Conservation (phyloP, 495 filamentous ascomycete species). For the Aspergillus incahuasiensis region DNA sequence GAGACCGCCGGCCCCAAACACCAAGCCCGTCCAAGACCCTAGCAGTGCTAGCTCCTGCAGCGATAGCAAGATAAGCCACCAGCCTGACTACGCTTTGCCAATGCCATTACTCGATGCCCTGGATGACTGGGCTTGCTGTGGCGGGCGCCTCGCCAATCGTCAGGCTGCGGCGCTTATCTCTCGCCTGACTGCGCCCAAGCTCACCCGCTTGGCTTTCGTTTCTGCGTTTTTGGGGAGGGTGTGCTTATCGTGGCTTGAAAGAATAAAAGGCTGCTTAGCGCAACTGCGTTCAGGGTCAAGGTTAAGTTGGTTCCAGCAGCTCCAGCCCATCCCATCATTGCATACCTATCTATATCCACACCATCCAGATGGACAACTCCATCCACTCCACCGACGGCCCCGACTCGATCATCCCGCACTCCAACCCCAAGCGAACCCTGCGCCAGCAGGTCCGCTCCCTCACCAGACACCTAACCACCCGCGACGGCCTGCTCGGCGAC, state of each 20-base stretch:
- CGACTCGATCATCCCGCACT: constrained; percentile 11
- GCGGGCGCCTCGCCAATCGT: background rate
- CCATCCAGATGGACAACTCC: constrained; percentile 10
- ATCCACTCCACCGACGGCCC: constrained; percentile 17
- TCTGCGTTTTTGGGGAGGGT: background rate
- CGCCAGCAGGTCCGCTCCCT: constrained; percentile 2
- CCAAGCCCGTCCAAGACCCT: background rate
- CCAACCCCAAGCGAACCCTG: constrained; percentile 9
- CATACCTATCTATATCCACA: background rate
- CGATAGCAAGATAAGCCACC: background rate
- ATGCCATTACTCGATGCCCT: background rate
- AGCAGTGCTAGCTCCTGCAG: background rate
- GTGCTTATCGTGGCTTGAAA: background rate
- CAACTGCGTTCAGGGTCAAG: too few relatives aligned
- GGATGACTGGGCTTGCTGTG: background rate
- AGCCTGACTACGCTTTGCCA: background rate
- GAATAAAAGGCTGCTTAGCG: background rate
- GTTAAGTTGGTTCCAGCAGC: background rate
- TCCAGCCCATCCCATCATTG: background rate
- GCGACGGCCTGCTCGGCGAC: constrained; percentile 18
- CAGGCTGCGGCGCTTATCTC: background rate
- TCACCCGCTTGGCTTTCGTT: background rate
- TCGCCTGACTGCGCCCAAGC: background rate
- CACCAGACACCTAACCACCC: constrained; percentile 3
- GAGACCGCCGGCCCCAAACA: background rate